Evolutionary conservation across 768 basidiomycete genomes (phyloP), one percentile per base, ranked within the genome.

Genomic region (Lyophyllum semitale): DNA sequence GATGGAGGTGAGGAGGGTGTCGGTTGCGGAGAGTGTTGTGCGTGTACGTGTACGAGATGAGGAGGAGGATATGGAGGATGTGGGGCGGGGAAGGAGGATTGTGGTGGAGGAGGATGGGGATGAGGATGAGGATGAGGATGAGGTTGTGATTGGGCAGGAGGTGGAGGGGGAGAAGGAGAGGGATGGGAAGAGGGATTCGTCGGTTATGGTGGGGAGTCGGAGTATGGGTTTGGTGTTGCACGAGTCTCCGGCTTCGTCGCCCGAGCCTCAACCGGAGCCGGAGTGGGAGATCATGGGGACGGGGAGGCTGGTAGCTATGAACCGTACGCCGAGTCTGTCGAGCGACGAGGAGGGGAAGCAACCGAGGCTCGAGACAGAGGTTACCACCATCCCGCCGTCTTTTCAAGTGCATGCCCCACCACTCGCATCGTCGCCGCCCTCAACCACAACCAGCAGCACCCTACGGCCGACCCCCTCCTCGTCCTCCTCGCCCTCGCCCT

Each of bases 61-160:
- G 22, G 54, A 50, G 20, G 61, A 59, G 15, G 51, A 48, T 9
- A 56, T 53, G 26, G 59, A 49, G 35, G 53, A 46, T 4, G 42
- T 43, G 13, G 69, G 60, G 45, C 58, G 58, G 47, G 73, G 62
- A 41, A 65, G 65, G 38, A 62, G 73, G 18, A 76, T 82, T 48
- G 76, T 80, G 0, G 68, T 80, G 7, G 78, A 79, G 20, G 80
- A 82, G 45, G 76, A 78, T 4, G 44, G 29, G n/a, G 44, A 45
- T 22, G 41, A 42, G 41, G 22, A 79, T n/a, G 80, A 82, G 47
- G 76, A 78, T 11, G 41, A 42, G 26, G 44, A 45, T 29, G 44
- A 45, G 44, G 26, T 67, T 8, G 58, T 60, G 51, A 61, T 72
- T 15, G 53, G 45, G 17, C 35, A 57, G 43, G 55, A 49, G 22